phyloP scores from a whole-genome alignment of 495 filamentous ascomycete genomes.

The Hyaloscypha variabilis region DNA sequence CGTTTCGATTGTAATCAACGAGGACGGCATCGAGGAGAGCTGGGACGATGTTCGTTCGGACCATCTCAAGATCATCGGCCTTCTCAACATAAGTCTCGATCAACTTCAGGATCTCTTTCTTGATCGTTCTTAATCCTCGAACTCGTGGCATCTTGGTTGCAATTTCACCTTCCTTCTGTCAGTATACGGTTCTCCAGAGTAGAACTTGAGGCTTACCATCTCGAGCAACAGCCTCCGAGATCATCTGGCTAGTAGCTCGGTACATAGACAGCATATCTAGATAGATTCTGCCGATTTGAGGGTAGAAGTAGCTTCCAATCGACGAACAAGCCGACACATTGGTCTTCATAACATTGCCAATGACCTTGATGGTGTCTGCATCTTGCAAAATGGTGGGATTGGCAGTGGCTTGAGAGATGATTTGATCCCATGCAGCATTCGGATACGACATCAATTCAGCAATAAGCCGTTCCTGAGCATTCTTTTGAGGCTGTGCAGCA shows the following conservation, averaged over 20 bases:
- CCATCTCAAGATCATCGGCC: slow-evolving; percentile 92
- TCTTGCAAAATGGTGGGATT: slow-evolving; percentile 85
- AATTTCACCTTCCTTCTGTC: slow-evolving; percentile 64
- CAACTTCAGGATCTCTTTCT: slow-evolving; percentile 98
- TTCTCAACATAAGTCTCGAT: slow-evolving; percentile 98
- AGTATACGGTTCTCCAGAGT: slow-evolving; percentile 14
- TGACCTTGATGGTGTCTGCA: slow-evolving; percentile 91
- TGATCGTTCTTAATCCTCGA: slow-evolving; percentile 93
- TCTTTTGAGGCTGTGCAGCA: slow-evolving; percentile 91
- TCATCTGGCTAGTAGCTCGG: slow-evolving; percentile 89
- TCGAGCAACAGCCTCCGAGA: slow-evolving; percentile 84
- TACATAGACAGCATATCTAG: slow-evolving; percentile 99
- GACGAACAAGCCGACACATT: slow-evolving; percentile 97
- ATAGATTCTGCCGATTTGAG: slow-evolving; percentile 98
- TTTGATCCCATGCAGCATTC: slow-evolving; percentile 92
- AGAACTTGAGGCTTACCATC: slow-evolving; percentile 64
- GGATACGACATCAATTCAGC: slow-evolving; percentile 90
- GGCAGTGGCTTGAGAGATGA: slow-evolving; percentile 81
- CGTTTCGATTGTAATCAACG: slow-evolving; percentile 95
- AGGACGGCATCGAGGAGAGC: slow-evolving; percentile 93
- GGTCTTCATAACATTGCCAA: slow-evolving; percentile 99
- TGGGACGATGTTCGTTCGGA: slow-evolving; percentile 92
- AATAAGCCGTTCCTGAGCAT: slow-evolving; percentile 86
- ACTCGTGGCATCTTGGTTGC: slow-evolving; percentile 98
- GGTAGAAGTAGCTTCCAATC: slow-evolving; percentile 95